These are phyloP conservation scores for Aurinia saxatilis DNA, from an alignment of 345 rosid genomes.

Conservation along the genomic window DNA sequence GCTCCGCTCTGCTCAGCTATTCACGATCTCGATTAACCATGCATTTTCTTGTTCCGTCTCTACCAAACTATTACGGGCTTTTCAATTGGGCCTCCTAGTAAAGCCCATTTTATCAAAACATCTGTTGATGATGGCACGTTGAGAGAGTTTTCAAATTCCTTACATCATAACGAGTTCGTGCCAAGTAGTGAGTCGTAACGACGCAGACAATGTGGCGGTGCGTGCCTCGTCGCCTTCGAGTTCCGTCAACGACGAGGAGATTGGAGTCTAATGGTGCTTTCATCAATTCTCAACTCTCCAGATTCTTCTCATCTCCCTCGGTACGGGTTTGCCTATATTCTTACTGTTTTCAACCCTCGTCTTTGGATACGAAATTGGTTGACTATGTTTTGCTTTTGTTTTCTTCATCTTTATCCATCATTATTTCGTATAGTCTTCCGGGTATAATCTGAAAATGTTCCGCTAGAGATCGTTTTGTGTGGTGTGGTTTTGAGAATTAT, in stretches of 20 bases:
- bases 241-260: slow-evolving; percentile 29
- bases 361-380: not conserved
- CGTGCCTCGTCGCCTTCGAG: slow-evolving; percentile 69
- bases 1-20: too few relatives aligned
- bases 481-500: too few relatives aligned
- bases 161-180: not conserved
- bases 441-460: too few relatives aligned
- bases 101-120: not conserved
- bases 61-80: not conserved
- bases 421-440: too few relatives aligned
- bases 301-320: slow-evolving; percentile 58
- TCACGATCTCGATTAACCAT: too few relatives aligned
- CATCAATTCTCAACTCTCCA: slow-evolving; percentile 56
- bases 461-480: too few relatives aligned
- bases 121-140: not conserved
- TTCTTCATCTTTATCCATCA: not conserved
- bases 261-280: slow-evolving; percentile 36
- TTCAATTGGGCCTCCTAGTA: not conserved
- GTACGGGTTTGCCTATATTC: too few relatives aligned
- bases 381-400: not conserved
- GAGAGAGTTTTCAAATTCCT: too few relatives aligned
- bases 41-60: not conserved
- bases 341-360: too few relatives aligned
- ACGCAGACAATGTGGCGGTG: slow-evolving; percentile 83
- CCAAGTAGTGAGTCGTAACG: slow-evolving; percentile 6